Evolutionary conservation across 129 eudicot species (phyloP).

Genomic region (Pseudognaphalium luteoalbum): DNA sequence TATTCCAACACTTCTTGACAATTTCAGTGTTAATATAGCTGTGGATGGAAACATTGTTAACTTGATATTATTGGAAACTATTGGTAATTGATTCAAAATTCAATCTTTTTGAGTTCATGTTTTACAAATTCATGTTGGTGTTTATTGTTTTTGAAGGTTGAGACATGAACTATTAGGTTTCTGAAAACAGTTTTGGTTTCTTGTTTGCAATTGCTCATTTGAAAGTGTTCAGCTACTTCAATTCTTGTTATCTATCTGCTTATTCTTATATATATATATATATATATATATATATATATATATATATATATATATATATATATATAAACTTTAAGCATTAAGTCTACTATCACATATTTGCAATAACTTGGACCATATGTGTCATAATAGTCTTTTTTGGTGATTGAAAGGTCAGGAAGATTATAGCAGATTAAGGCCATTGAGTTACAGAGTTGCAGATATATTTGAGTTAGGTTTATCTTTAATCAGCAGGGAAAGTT

Average conservation of each 20-base stretch:
- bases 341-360: too few species aligned
- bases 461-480: constrained; percentile 94
- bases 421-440: constrained; percentile 97
- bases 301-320: too few species aligned
- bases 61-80: constrained; percentile 96
- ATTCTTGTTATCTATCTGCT: too few species aligned
- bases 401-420: constrained; percentile 83
- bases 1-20: constrained; percentile 92
- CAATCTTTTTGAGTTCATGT: constrained; percentile 17
- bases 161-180: neutral
- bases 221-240: too few species aligned
- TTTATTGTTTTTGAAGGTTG: neutral
- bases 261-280: too few species aligned
- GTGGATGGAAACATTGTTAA: constrained; percentile 94
- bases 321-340: too few species aligned
- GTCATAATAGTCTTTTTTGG: too few species aligned
- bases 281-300: too few species aligned
- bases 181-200: neutral
- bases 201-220: too few species aligned
- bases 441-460: constrained; percentile 98
- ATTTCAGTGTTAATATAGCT: constrained; percentile 95
- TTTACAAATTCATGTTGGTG: too few species aligned
- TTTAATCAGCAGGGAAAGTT: constrained; percentile 89
- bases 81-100: constrained; percentile 49
- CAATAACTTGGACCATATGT: too few species aligned